Conservation (phyloP, 176 grass and related monocot species). For the Poa pratensis region DNA sequence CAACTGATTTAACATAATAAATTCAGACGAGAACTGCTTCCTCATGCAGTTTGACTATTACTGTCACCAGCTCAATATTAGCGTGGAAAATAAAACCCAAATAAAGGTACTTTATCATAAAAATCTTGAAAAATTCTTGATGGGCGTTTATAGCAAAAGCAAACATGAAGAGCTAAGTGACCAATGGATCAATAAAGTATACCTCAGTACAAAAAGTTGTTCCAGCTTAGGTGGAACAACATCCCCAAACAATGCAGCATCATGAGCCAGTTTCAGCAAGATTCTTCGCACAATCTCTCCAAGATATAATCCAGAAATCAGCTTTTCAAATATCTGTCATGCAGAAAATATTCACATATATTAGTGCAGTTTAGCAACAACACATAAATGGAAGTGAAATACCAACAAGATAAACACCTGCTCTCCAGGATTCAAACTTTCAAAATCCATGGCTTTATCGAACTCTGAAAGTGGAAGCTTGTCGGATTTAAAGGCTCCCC, state of each 20-base stretch:
- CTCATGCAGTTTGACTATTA: background rate
- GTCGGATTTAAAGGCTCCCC: constrained; percentile 84
- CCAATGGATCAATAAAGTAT: constrained; percentile 35
- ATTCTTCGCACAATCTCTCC: constrained; percentile 90
- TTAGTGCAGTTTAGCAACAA: background rate
- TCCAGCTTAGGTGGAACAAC: constrained; percentile 77
- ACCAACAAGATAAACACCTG: constrained; percentile 48
- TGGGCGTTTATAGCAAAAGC: constrained; percentile 11
- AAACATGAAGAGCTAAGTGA: background rate
- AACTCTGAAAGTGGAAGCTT: constrained; percentile 83
- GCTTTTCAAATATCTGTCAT: constrained; percentile 88
- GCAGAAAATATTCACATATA: constrained; percentile 6
- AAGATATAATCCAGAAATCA: constrained; percentile 95
- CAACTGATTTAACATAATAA: constrained; percentile 32
- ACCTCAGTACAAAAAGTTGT: constrained; percentile 80
- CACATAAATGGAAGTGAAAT: background rate
- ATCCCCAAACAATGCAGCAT: constrained; percentile 83
- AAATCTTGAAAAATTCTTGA: background rate
- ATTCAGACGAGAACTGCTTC: background rate
- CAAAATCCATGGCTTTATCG: constrained; percentile 79
- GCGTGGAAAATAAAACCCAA: background rate
- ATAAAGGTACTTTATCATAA: background rate
- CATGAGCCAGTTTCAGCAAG: constrained; percentile 72
- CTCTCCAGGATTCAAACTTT: constrained; percentile 90
- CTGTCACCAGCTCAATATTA: background rate